phyloP scores from a whole-genome alignment of 2,329 filamentous ascomycete genomes.

The Aspergillus costaricaensis region DNA sequence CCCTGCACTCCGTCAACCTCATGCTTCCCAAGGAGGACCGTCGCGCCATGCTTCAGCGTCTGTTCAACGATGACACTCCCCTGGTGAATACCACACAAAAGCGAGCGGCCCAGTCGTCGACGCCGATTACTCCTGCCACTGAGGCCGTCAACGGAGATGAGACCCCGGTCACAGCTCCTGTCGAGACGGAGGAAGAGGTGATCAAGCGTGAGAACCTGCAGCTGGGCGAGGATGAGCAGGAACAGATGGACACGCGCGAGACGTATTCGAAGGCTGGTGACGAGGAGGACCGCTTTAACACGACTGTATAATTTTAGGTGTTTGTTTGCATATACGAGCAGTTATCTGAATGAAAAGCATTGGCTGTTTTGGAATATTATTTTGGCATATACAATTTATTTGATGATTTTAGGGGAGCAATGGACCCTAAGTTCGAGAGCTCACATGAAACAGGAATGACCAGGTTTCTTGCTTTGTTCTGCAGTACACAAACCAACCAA shows the following conservation, averaged over 20 bases:
- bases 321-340: slow-evolving; percentile 12
- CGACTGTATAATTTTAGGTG: slow-evolving; percentile 43
- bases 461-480: no score
- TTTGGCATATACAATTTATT: neutral
- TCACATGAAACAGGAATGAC: no score
- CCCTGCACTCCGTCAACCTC: slow-evolving; percentile 85
- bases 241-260: slow-evolving; percentile 43
- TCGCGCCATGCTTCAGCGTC: slow-evolving; percentile 82
- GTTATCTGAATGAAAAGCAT: slow-evolving; percentile 3
- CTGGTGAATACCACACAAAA: slow-evolving; percentile 64
- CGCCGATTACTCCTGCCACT: slow-evolving; percentile 15
- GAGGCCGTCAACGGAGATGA: slow-evolving; percentile 14
- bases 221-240: slow-evolving; percentile 44
- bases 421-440: no score
- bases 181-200: slow-evolving; percentile 37
- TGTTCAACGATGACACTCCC: slow-evolving; percentile 87
- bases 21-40: slow-evolving; percentile 99
- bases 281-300: slow-evolving; percentile 51
- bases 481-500: no score
- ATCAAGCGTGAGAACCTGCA: slow-evolving; percentile 43
- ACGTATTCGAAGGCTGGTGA: slow-evolving; percentile 48
- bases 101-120: slow-evolving; percentile 21
- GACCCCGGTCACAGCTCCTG: slow-evolving; percentile 19
- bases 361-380: neutral
- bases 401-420: no score